phyloP scores from a whole-genome alignment of 805 yeast genomes.

The Yamadazyma ubonensis region DNA sequence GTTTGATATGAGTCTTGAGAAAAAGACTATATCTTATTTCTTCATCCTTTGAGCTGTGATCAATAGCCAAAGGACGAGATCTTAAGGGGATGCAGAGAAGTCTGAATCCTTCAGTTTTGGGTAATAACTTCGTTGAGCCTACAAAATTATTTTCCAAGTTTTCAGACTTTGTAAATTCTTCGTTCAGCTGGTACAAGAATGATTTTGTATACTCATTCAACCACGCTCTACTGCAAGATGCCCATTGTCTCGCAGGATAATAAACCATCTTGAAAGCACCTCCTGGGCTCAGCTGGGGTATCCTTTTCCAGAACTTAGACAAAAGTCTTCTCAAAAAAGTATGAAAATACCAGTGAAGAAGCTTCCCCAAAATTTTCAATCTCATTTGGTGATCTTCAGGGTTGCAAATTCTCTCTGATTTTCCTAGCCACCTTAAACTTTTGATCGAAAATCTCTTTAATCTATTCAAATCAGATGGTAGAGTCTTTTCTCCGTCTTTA shows the following conservation, averaged over 20 bases:
- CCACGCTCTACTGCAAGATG: conserved; percentile 39
- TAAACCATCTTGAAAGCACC: conserved; percentile 23
- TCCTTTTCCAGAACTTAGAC: conserved; percentile 12
- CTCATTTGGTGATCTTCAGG: conserved; percentile 44
- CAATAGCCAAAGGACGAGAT: conserved; percentile 10
- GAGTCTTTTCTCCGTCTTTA: conserved; percentile 3
- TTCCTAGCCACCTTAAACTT: conserved; percentile 49
- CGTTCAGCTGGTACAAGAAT: conserved; percentile 25
- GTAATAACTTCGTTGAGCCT: conserved; percentile 32
- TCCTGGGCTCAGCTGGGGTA: conserved; percentile 4
- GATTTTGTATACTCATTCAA: conserved; percentile 39
- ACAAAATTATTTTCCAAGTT: conserved; percentile 13
- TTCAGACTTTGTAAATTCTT: conserved; percentile 6
- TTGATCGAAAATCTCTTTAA: neutral
- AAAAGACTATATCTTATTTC: conserved; percentile 21
- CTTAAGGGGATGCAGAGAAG: conserved; percentile 54
- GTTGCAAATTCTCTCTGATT: conserved; percentile 24
- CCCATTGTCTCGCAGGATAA: conserved; percentile 64
- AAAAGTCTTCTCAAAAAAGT: conserved; percentile 29
- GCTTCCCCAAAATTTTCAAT: conserved; percentile 31
- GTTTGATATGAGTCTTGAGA: conserved; percentile 10
- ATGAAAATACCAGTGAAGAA: conserved; percentile 60
- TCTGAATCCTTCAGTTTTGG: conserved; percentile 61
- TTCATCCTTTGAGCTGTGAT: conserved; percentile 7
- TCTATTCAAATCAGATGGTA: neutral